Conservation (phyloP, 805 yeast genomes). For the Starmerella kuoi region DNA sequence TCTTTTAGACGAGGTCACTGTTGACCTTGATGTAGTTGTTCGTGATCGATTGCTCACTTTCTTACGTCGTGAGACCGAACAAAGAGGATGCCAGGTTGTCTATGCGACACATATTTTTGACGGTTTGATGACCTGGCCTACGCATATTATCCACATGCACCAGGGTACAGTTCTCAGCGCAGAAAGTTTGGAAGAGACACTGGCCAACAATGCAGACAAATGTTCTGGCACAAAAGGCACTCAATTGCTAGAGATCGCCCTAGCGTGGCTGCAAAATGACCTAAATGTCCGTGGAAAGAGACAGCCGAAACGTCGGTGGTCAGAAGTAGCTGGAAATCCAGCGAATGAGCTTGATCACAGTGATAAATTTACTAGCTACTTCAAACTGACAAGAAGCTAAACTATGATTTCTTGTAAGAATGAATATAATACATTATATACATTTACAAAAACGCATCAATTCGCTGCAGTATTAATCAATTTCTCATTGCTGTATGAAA, state of each 20-base stretch:
- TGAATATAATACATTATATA: no score
- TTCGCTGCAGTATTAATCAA: no score
- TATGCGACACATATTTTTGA: slow-evolving; percentile 96
- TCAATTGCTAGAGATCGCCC: slow-evolving; percentile 29
- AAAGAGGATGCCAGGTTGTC: slow-evolving; percentile 61
- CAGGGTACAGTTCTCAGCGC: slow-evolving; percentile 42
- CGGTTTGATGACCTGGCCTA: slow-evolving; percentile 87
- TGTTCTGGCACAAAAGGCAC: slow-evolving; percentile 21
- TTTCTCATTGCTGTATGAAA: no score
- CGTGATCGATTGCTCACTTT: slow-evolving; percentile 62
- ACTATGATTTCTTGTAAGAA: no score
- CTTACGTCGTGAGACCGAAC: slow-evolving; percentile 57
- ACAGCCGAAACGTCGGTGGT: slow-evolving; percentile 34
- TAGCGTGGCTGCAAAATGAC: slow-evolving; percentile 31
- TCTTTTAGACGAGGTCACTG: slow-evolving; percentile 91
- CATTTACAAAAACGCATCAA: no score
- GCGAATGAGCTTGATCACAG: slow-evolving; percentile 23
- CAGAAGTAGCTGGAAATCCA: slow-evolving; percentile 35
- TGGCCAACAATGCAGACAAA: slow-evolving; percentile 17
- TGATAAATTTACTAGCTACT: slow-evolving; percentile 24
- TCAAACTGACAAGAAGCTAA: slow-evolving; percentile 24
- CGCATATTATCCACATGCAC: slow-evolving; percentile 63
- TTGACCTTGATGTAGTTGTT: slow-evolving; percentile 88
- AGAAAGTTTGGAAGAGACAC: slow-evolving; percentile 18
- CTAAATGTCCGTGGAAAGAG: slow-evolving; percentile 40